phyloP scores from a whole-genome alignment of 768 basidiomycete species.

The Mycena olivaceomarginata region DNA sequence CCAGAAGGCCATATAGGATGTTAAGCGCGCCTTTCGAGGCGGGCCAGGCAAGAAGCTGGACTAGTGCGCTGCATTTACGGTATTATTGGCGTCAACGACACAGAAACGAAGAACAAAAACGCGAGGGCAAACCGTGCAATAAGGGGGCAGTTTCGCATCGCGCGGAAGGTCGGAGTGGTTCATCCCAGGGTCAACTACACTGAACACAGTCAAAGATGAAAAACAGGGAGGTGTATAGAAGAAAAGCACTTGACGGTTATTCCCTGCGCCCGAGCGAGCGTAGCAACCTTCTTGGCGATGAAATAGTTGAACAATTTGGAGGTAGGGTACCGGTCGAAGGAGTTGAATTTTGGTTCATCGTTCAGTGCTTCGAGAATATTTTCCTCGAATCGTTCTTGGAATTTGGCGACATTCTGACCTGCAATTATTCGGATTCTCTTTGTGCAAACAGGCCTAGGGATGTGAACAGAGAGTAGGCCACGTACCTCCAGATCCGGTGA shows the following conservation, averaged over 20 bases:
- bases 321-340: conserved; percentile 18
- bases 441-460: not conserved
- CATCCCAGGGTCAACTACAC: conserved; percentile 29
- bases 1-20: conserved; percentile 7
- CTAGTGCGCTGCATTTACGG: not conserved
- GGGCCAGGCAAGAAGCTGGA: conserved; percentile 19
- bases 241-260: conserved; percentile 29
- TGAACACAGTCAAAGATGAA: not conserved
- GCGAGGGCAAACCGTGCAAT: not conserved
- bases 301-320: conserved; percentile 31
- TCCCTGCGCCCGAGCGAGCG: not conserved
- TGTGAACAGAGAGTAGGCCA: not conserved
- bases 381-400: not conserved
- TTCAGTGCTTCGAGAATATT: conserved; percentile 15
- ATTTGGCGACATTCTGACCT: conserved; percentile 22
- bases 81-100: not conserved
- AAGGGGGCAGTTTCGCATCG: not conserved
- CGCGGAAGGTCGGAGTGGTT: conserved; percentile 19
- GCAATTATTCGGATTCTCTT: not conserved
- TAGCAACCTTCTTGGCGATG: conserved; percentile 7
- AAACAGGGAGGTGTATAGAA: not conserved
- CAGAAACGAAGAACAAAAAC: not conserved
- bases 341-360: conserved; percentile 3
- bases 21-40: conserved; percentile 25
- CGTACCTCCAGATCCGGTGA: conserved; percentile 25